These are phyloP conservation scores for Cucurbitaria berberidis DNA, from an alignment of 2,329 filamentous ascomycete genomes.

Conservation along the genomic window DNA sequence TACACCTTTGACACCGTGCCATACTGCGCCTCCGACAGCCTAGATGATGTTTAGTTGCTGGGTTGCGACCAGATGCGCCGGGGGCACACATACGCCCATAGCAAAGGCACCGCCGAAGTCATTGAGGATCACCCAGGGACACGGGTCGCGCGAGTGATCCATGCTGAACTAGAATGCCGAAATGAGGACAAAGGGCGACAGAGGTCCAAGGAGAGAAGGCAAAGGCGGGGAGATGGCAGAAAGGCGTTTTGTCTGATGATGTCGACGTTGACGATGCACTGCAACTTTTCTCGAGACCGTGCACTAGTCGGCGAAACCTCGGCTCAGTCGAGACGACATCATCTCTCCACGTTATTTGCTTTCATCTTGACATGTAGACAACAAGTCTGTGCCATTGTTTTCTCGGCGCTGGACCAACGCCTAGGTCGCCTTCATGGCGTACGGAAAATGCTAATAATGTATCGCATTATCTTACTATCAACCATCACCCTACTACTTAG, in stretches of 20 bases:
- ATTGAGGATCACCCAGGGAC: constrained; percentile 94
- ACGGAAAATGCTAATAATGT: too few species aligned
- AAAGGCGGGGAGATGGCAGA: constrained; percentile 21
- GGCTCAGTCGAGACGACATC: constrained; percentile 10
- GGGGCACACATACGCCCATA: constrained; percentile 78
- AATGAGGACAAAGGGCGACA: neutral
- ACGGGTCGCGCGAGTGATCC: constrained; percentile 97
- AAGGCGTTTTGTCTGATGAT: constrained; percentile 17
- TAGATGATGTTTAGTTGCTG: constrained; percentile 22
- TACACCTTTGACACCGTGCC: constrained; percentile 97
- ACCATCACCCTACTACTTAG: too few species aligned
- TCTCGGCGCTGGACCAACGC: too few species aligned
- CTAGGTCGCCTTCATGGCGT: too few species aligned
- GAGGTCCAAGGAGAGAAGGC: neutral
- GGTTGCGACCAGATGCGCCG: neutral
- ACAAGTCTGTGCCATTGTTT: too few species aligned
- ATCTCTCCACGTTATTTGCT: too few species aligned
- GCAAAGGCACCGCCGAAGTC: constrained; percentile 97
- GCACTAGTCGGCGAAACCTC: constrained; percentile 28
- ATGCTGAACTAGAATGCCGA: constrained; percentile 54
- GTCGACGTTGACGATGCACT: constrained; percentile 33
- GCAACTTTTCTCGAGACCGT: constrained; percentile 39
- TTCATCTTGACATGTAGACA: too few species aligned
- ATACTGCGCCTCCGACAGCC: constrained; percentile 65
- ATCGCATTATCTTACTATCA: too few species aligned